These are phyloP conservation scores for Nitzschia palea DNA, from an alignment of 108 stramenopile genomes.

Conservation along the genomic window DNA sequence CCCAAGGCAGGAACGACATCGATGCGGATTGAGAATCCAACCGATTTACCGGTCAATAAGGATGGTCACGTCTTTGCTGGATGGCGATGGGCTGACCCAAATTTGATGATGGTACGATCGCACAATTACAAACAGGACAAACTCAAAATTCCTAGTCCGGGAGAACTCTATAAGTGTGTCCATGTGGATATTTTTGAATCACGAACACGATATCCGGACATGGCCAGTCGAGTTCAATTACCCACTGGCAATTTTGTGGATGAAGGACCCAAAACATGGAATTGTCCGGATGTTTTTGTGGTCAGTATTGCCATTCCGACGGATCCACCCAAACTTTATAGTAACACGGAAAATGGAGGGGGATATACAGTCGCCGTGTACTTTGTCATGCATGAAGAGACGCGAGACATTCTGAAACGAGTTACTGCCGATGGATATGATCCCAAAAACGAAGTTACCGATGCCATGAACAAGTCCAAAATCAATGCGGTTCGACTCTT, in stretches of 20 bases:
- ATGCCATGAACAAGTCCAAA: slow-evolving; percentile 54
- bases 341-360: slow-evolving; percentile 57
- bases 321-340: slow-evolving; percentile 71
- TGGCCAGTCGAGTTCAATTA: slow-evolving; percentile 65
- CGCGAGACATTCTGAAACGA: slow-evolving; percentile 71
- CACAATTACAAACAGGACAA: slow-evolving; percentile 74
- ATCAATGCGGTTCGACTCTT: slow-evolving; percentile 80
- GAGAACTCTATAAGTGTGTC: slow-evolving; percentile 67
- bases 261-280: slow-evolving; percentile 65
- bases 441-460: slow-evolving; percentile 41
- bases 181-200: slow-evolving; percentile 77
- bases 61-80: slow-evolving; percentile 59
- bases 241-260: slow-evolving; percentile 49
- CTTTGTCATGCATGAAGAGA: slow-evolving; percentile 74
- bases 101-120: slow-evolving; percentile 54
- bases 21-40: slow-evolving; percentile 50
- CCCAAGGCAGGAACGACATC: slow-evolving; percentile 68
- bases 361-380: slow-evolving; percentile 74
- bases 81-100: slow-evolving; percentile 50
- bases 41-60: slow-evolving; percentile 52
- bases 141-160: slow-evolving; percentile 71
- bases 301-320: slow-evolving; percentile 73
- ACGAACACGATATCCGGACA: slow-evolving; percentile 50
- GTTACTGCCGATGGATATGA: slow-evolving; percentile 77
- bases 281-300: slow-evolving; percentile 73